Evolutionary conservation across 148 eudicot genomes (phyloP).

Genomic region (Amaranthus palmeri): DNA sequence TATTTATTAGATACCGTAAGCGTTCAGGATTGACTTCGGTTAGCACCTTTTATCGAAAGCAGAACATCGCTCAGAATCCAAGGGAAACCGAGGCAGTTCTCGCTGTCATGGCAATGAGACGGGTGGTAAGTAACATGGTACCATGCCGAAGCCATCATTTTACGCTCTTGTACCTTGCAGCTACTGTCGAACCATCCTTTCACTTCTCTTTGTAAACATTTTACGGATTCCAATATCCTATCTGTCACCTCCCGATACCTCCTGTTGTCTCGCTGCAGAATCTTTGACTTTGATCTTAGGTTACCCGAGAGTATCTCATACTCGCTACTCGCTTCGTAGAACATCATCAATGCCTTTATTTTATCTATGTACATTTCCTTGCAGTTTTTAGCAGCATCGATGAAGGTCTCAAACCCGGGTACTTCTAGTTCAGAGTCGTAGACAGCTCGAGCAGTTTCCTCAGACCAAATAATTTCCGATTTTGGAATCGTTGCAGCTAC

Average conservation of each 20-base stretch:
- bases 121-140: constrained; percentile 83
- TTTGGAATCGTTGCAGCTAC: constrained; percentile 29
- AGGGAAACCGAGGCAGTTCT: constrained; percentile 75
- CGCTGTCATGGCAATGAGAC: constrained; percentile 43
- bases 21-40: constrained; percentile 13
- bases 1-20: background rate
- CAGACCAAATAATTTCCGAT: constrained; percentile 31
- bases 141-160: constrained; percentile 90
- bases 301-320: constrained; percentile 83
- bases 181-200: constrained; percentile 69
- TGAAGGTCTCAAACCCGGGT: constrained; percentile 53
- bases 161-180: constrained; percentile 40
- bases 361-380: constrained; percentile 71
- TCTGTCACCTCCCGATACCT: constrained; percentile 71
- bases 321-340: constrained; percentile 64
- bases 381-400: constrained; percentile 51
- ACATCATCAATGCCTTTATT: constrained; percentile 49
- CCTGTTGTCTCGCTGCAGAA: constrained; percentile 71
- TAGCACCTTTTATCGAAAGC: constrained; percentile 55
- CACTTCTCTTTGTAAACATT: constrained; percentile 64
- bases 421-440: constrained; percentile 65
- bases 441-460: constrained; percentile 38
- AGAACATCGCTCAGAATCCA: constrained; percentile 75
- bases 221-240: constrained; percentile 61
- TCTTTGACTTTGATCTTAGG: constrained; percentile 41